Percentiles rank a stretch among this genome's conserved stretches.
Evolutionary conservation across 306 rosid species (phyloP).

Genomic region (Dryas drummondii): DNA sequence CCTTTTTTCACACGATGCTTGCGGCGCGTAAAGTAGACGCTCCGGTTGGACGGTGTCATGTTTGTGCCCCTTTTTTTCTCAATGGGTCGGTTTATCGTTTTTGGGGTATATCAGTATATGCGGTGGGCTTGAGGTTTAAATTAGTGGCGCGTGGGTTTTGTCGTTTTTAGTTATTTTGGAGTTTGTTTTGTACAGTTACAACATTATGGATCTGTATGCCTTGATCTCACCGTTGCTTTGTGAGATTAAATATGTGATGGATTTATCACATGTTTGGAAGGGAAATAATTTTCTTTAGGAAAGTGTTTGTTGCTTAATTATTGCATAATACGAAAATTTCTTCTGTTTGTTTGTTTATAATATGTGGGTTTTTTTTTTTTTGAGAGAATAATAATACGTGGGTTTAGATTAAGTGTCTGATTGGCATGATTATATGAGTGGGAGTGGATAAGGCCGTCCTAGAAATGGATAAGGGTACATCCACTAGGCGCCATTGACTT

Average conservation of each 20-base stretch:
- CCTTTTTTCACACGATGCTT: neutral
- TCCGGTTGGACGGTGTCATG: neutral
- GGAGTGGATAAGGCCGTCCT: too few species aligned
- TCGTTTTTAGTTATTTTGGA: neutral
- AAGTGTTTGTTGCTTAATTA: neutral
- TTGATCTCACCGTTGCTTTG: neutral
- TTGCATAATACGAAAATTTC: neutral
- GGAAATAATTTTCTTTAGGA: neutral
- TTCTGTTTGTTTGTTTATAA: too few species aligned
- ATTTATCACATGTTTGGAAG: neutral
- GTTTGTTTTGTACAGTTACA: neutral
- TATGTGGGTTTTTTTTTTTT: too few species aligned
- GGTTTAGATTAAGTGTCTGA: too few species aligned
- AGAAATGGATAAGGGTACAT: too few species aligned
- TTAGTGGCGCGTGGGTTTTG: slow-evolving; percentile 9
- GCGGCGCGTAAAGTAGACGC: neutral
- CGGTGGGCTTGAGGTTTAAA: neutral
- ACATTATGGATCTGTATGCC: neutral
- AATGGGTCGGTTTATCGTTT: neutral
- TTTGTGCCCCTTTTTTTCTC: neutral
- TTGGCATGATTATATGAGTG: too few species aligned
- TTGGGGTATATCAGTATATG: neutral
- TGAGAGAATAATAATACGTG: too few species aligned
- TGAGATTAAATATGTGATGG: too few species aligned
- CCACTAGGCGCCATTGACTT: too few species aligned